Percentiles rank a stretch among this genome's conserved stretches.
Conservation (phyloP, 164 flowering plant genomes). For the Aristolochia contorta region DNA sequence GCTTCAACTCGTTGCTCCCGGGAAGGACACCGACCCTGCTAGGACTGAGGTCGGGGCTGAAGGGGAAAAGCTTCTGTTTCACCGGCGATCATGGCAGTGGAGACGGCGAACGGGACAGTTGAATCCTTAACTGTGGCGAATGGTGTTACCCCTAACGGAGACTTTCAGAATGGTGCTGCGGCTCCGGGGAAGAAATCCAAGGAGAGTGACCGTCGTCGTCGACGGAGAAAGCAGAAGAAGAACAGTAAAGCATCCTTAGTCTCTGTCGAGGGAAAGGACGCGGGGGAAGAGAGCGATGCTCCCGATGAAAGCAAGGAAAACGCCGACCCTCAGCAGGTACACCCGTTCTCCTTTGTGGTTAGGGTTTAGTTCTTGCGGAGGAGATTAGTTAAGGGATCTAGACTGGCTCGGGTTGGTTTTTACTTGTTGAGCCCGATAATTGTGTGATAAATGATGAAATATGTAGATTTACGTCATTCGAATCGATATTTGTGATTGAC, state of each 20-base stretch:
- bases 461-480: too few species aligned
- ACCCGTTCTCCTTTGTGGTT: not conserved
- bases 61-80: not conserved
- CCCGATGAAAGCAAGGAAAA: slow-evolving; percentile 44
- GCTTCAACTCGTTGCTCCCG: too few species aligned
- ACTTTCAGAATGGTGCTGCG: not conserved
- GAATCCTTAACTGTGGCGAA: not conserved
- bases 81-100: slow-evolving; percentile 17
- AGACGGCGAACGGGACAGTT: slow-evolving; percentile 3
- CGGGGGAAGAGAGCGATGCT: slow-evolving; percentile 14
- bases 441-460: too few species aligned
- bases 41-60: too few species aligned
- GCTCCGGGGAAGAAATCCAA: slow-evolving; percentile 33
- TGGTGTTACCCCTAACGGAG: not conserved
- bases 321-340: slow-evolving; percentile 45
- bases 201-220: slow-evolving; percentile 61
- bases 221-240: slow-evolving; percentile 83
- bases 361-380: not conserved
- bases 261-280: slow-evolving; percentile 2
- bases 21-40: too few species aligned
- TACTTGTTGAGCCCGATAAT: not conserved
- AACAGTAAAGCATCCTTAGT: slow-evolving; percentile 19
- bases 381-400: not conserved
- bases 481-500: too few species aligned
- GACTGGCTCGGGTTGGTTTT: not conserved